Base-by-base conservation (phyloP, 2,329 filamentous ascomycete genomes). In the Blumeria graminis region DNA sequence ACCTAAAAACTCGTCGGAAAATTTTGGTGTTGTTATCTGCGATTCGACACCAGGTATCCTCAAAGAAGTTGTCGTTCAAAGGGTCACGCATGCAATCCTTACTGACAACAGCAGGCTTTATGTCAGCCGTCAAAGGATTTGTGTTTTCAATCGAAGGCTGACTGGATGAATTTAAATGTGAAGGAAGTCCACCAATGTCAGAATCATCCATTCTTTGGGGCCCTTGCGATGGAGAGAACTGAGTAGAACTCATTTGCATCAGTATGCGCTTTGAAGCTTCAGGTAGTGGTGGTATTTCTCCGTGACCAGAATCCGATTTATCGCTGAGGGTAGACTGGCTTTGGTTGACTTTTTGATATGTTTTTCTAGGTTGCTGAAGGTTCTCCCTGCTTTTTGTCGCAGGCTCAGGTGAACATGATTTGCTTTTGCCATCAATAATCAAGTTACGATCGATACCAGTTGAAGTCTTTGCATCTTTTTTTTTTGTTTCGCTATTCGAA, bases 81-180 rank as follows among this genome's bases (percentile, higher is more conserved):
- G 93, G 92, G 68, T 98, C 92, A 14, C 76, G 78, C 88, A 98
- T 98, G 69, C 90, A 96, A 66, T 96, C 85, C 63, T 89, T 86
- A 60, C 86, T 80, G 32, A 98, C 77, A 36, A 77, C 71, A 0
- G 87, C 86, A 18, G 76, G 77, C 57, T 78, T 77, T 63, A 96
- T 81, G 57, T 92, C 86, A 8, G 80, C 71, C 53, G 76, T 71
- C 61, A 78, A 68, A 8, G 74, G 73, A 68, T 79, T 75, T 56
- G 77, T 69, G 22, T 68, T 60, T 55, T 64, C 62, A 28, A 69
- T 68, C 32, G 67, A 67, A 10, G 73, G 70, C 45, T 74, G 75
- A 34, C 75, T 76, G 14, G 70, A 70, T 34, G 73, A 69, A 55
- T 80, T 77, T 35, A 72, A 70, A 56, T 74, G 74, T 22, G 78